phyloP scores from a whole-genome alignment of 2,329 filamentous ascomycete genomes.

The Penicillium sumatraense region DNA sequence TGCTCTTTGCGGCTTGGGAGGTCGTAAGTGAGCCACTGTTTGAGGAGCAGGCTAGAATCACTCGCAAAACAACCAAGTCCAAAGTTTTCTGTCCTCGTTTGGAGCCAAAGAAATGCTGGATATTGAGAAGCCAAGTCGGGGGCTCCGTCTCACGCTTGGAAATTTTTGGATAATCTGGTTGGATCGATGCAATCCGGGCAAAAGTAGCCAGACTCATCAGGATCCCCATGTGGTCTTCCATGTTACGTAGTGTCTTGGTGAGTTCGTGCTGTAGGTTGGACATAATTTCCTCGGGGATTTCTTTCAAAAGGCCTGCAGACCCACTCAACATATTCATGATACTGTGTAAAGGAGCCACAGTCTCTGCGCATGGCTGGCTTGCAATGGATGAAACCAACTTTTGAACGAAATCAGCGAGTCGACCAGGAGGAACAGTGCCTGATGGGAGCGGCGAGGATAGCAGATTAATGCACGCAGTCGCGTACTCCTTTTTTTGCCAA shows the following conservation, averaged over 20 bases:
- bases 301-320: constrained; percentile 32
- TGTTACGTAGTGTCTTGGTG: constrained; percentile 43
- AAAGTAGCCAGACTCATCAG: constrained; percentile 48
- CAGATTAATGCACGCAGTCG: constrained; percentile 36
- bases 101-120: constrained; percentile 44
- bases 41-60: constrained; percentile 46
- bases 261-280: constrained; percentile 41
- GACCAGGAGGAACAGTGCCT: constrained; percentile 35
- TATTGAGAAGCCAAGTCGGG: constrained; percentile 39
- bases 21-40: constrained; percentile 34
- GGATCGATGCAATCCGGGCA: constrained; percentile 36
- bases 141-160: constrained; percentile 17
- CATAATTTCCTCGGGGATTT: constrained; percentile 40
- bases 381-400: constrained; percentile 35
- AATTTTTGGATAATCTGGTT: not conserved
- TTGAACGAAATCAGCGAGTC: constrained; percentile 38
- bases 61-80: constrained; percentile 46
- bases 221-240: constrained; percentile 46
- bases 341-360: constrained; percentile 38
- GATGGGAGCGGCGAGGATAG: constrained; percentile 40
- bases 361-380: constrained; percentile 36
- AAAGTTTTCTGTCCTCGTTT: constrained; percentile 46
- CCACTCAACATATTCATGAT: constrained; percentile 37
- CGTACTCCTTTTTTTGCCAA: too few relatives aligned
- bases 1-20: constrained; percentile 37